Conservation (phyloP, 1,284 basidiomycete genomes). For the Ceratobasidium sp. region DNA sequence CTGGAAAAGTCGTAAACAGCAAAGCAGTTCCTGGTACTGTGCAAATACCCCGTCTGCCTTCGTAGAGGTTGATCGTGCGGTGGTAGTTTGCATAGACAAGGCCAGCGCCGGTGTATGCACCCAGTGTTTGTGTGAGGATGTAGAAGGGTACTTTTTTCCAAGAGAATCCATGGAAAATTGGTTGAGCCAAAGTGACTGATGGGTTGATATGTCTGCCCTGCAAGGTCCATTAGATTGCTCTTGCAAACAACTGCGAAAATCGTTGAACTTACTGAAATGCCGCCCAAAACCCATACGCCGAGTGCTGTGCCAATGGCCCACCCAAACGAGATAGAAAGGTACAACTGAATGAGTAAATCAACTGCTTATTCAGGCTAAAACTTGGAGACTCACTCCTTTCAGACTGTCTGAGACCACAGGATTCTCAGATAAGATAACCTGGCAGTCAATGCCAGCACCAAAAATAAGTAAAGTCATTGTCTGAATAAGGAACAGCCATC, state of each 20-base stretch:
- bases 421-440: conserved; percentile 64
- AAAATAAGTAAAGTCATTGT: conserved; percentile 70
- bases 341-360: conserved; percentile 53
- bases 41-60: conserved; percentile 65
- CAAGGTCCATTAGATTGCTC: background rate
- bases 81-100: conserved; percentile 78
- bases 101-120: conserved; percentile 72
- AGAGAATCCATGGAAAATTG: conserved; percentile 74
- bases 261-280: conserved; percentile 56
- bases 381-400: conserved; percentile 65
- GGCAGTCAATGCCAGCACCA: conserved; percentile 68
- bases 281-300: conserved; percentile 70
- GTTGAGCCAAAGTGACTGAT: conserved; percentile 73
- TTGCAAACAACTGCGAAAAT: no score
- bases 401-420: conserved; percentile 58
- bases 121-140: conserved; percentile 72
- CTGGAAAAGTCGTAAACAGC: conserved; percentile 75
- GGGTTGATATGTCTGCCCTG: conserved; percentile 78
- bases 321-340: conserved; percentile 64
- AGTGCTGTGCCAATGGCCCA: conserved; percentile 71
- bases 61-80: conserved; percentile 72
- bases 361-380: conserved; percentile 27
- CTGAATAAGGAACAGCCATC: background rate
- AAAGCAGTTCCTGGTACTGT: conserved; percentile 70
- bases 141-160: conserved; percentile 79